A percentile compares a stretch with the other conserved stretches of the same genome.
Evolutionary conservation across 768 basidiomycete species (phyloP).

Genomic region (Calocybe cyanea): DNA sequence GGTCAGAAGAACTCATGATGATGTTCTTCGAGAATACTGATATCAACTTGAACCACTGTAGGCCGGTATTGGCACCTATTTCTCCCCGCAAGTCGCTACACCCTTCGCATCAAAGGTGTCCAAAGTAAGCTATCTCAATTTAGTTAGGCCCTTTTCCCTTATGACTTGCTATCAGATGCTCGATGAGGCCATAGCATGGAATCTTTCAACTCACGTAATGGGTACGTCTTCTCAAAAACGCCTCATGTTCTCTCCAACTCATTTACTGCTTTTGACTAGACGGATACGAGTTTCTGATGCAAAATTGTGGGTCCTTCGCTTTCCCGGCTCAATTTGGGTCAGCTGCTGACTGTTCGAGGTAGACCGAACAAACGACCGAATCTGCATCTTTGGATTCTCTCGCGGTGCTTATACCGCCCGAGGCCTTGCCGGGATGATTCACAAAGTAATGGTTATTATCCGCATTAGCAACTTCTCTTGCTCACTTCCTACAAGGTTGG

Average conservation of each 20-base stretch:
- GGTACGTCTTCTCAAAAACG: constrained; percentile 18
- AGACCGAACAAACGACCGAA: constrained; percentile 38
- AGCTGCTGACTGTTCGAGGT: too few relatives aligned
- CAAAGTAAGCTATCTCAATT: constrained; percentile 17
- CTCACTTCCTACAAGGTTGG: constrained; percentile 36
- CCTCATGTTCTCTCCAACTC: not conserved
- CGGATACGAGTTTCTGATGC: constrained; percentile 59
- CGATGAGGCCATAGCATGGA: constrained; percentile 45
- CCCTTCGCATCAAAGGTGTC: constrained; percentile 35
- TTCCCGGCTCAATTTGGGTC: too few relatives aligned
- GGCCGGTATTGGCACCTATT: constrained; percentile 63
- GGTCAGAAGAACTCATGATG: constrained; percentile 14
- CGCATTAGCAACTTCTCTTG: constrained; percentile 23
- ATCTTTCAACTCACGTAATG: constrained; percentile 51
- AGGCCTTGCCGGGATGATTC: constrained; percentile 53
- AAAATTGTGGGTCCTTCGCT: constrained; percentile 37
- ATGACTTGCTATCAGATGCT: constrained; percentile 23
- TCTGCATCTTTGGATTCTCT: constrained; percentile 67
- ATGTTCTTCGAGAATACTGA: not conserved
- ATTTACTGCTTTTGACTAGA: constrained; percentile 21
- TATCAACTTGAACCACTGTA: not conserved
- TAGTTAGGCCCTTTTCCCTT: not conserved
- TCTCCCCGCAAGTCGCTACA: constrained; percentile 45
- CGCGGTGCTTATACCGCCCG: constrained; percentile 56
- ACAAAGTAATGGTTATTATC: constrained; percentile 36